Percentiles rank a stretch among this genome's conserved stretches.
phyloP scores from a whole-genome alignment of 352 stramenopile species.

The Phytopythium vexans region DNA sequence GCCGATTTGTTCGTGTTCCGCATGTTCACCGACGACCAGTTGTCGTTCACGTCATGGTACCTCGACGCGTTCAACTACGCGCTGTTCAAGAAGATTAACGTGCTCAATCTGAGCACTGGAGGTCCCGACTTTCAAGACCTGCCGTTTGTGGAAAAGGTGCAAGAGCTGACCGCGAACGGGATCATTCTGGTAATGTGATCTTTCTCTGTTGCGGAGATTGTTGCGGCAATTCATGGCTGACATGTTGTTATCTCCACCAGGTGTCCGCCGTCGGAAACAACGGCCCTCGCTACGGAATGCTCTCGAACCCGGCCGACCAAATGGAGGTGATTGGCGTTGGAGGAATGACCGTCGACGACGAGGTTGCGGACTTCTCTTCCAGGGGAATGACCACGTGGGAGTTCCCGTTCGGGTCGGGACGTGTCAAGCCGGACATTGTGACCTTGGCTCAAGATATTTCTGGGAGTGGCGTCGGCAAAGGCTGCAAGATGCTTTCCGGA shows the following conservation, averaged over 20 bases:
- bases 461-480: constrained; percentile 43
- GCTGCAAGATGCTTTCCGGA: constrained; percentile 66
- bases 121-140: constrained; percentile 82
- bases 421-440: constrained; percentile 85
- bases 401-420: constrained; percentile 71
- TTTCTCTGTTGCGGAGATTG: not conserved
- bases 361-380: constrained; percentile 78
- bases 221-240: constrained; percentile 2
- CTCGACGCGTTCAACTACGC: constrained; percentile 90
- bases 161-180: constrained; percentile 72
- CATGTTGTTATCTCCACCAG: constrained; percentile 13
- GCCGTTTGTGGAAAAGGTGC: constrained; percentile 88
- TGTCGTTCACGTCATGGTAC: constrained; percentile 90
- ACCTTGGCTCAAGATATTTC: constrained; percentile 65
- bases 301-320: constrained; percentile 86
- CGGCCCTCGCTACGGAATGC: constrained; percentile 78
- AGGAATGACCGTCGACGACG: constrained; percentile 46
- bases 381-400: constrained; percentile 87
- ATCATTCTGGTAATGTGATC: constrained; percentile 58
- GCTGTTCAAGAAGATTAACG: constrained; percentile 65
- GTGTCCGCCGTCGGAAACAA: constrained; percentile 84
- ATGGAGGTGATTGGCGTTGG: constrained; percentile 84
- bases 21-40: constrained; percentile 83
- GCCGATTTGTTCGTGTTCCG: constrained; percentile 77
- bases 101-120: constrained; percentile 87